These are phyloP conservation scores for Zostera marina DNA, from an alignment of 116 monocot genomes.

Conservation along the genomic window DNA sequence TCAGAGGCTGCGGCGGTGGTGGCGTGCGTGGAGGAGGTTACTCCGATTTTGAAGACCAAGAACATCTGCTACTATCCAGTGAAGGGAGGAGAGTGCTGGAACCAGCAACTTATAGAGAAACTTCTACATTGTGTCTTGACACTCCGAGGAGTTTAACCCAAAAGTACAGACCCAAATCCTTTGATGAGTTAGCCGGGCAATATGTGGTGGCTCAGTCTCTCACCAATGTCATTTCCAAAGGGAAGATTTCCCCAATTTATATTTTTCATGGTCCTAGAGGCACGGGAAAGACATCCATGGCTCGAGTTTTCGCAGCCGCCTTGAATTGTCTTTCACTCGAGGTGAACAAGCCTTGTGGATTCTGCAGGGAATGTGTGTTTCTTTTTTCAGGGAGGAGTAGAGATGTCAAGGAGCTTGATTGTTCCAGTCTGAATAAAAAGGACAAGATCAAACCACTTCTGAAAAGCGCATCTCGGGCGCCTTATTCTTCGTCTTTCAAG, in stretches of 20 bases:
- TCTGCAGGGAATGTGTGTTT: constrained; percentile 64
- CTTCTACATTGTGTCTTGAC: constrained; percentile 17
- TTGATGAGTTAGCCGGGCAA: constrained; percentile 70
- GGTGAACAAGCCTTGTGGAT: constrained; percentile 63
- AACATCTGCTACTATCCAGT: constrained; percentile 41
- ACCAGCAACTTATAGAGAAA: constrained; percentile 12
- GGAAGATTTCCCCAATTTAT: constrained; percentile 74
- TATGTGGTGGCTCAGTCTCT: constrained; percentile 63
- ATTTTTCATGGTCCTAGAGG: constrained; percentile 86
- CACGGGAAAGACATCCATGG: constrained; percentile 85
- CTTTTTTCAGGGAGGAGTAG: constrained; percentile 70
- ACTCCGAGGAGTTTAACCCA: constrained; percentile 70
- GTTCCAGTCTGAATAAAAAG: constrained; percentile 41
- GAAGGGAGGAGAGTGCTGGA: constrained; percentile 25
- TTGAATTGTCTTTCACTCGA: constrained; percentile 71
- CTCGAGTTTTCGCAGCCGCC: constrained; percentile 78
- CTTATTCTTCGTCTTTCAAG: constrained; percentile 52
- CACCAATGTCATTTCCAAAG: constrained; percentile 38
- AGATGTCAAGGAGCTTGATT: constrained; percentile 75
- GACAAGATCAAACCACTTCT: constrained; percentile 52
- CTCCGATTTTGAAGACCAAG: constrained; percentile 49
- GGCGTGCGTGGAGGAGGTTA: constrained; percentile 2
- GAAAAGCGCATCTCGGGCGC: constrained; percentile 46
- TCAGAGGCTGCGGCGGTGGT: constrained; percentile 15
- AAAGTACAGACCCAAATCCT: constrained; percentile 74